phyloP scores from a whole-genome alignment of 331 rosid genomes.

The Telfairia occidentalis region DNA sequence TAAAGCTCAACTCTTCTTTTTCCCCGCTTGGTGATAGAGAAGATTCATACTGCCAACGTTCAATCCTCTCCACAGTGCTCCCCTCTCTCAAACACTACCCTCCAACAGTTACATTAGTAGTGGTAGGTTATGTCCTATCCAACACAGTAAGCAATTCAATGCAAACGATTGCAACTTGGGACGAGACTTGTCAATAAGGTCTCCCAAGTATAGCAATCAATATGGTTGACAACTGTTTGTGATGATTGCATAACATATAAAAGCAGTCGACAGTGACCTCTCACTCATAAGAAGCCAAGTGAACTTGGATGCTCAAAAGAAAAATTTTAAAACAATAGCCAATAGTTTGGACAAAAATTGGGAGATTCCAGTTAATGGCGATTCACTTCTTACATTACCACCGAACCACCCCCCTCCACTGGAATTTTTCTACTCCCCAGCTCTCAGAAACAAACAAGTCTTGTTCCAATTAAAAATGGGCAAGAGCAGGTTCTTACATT shows the following conservation, averaged over 20 bases:
- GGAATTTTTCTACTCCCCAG: background rate
- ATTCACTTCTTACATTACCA: background rate
- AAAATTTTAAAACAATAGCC: background rate
- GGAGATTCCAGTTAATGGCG: background rate
- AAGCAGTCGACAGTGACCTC: conserved; percentile 3
- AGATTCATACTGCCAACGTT: background rate
- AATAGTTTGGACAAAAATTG: background rate
- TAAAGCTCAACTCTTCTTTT: background rate
- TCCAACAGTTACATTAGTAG: conserved; percentile 4
- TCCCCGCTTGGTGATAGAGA: conserved; percentile 5
- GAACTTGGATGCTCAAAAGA: background rate
- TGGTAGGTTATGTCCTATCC: background rate
- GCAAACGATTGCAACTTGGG: background rate
- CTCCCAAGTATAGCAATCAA: background rate
- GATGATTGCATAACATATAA: conserved; percentile 5
- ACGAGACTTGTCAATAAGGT: background rate
- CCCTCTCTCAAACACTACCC: conserved; percentile 2
- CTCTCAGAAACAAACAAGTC: conserved; percentile 9
- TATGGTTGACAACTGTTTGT: background rate
- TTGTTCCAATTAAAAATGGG: background rate
- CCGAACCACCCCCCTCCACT: background rate
- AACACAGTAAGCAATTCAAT: background rate
- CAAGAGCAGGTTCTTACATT: conserved; percentile 35
- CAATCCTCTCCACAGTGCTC: background rate
- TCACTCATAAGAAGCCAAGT: conserved; percentile 3